Evolutionary conservation across 2,329 filamentous ascomycete genomes (phyloP).

Genomic region (Aspergillus viridinutans): DNA sequence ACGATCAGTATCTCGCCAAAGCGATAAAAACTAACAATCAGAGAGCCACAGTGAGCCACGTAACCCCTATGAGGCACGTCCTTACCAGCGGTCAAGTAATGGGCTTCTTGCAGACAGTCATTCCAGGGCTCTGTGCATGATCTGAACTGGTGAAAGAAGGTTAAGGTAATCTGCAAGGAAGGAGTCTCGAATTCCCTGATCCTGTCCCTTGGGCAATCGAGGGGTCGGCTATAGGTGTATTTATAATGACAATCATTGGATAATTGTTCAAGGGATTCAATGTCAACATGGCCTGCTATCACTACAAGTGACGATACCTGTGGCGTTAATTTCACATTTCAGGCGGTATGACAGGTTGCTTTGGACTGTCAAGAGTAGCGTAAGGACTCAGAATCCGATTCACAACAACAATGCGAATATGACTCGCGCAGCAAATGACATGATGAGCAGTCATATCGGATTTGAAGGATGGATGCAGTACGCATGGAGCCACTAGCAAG

Average conservation of each 20-base stretch:
- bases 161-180: neutral
- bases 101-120: neutral
- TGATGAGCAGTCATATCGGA: neutral
- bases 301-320: neutral
- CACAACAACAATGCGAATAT: neutral
- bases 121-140: neutral
- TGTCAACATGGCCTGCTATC: neutral
- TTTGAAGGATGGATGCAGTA: neutral
- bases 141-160: neutral
- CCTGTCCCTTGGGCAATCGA: neutral
- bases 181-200: neutral
- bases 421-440: neutral
- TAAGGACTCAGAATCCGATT: neutral
- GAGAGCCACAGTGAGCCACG: neutral
- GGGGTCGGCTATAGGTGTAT: neutral
- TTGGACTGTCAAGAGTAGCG: neutral
- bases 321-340: neutral
- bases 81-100: neutral
- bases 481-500: neutral
- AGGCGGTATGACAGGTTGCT: neutral
- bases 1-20: slow-evolving; percentile 1
- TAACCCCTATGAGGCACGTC: neutral
- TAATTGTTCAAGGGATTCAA: neutral
- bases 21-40: neutral
- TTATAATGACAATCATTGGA: neutral